Evolutionary conservation across 2,329 filamentous ascomycete species (phyloP).

Genomic region (Calycina herbarum): DNA sequence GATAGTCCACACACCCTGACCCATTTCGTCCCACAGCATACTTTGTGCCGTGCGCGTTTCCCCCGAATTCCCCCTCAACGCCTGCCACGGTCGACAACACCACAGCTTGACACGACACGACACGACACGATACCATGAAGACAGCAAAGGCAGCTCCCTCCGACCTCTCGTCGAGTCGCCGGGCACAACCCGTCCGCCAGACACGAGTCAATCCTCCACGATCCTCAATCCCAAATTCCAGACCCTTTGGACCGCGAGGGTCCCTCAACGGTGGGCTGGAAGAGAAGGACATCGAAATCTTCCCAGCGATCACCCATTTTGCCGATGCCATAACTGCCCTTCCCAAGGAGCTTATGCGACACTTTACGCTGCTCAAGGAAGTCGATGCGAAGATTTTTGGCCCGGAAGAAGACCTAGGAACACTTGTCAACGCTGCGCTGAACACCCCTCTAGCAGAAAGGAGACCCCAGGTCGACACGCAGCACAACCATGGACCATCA

Average conservation of each 20-base stretch:
- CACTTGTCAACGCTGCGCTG: conserved; percentile 67
- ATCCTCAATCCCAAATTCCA: conserved; percentile 50
- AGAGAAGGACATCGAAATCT: conserved; percentile 64
- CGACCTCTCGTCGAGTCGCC: conserved; percentile 48
- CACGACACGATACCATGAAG: conserved; percentile 32
- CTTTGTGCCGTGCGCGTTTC: conserved; percentile 22
- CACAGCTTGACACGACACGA: conserved; percentile 19
- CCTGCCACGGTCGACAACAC: conserved; percentile 18
- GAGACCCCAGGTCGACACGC: conserved; percentile 37
- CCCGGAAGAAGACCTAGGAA: conserved; percentile 78
- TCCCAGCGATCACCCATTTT: conserved; percentile 71
- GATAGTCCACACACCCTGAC: conserved; percentile 18
- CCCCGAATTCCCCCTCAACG: conserved; percentile 23
- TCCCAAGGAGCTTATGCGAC: conserved; percentile 90
- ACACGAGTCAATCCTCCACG: conserved; percentile 64
- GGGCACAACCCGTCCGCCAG: conserved; percentile 65
- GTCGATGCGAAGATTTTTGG: conserved; percentile 95
- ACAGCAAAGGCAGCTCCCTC: conserved; percentile 34
- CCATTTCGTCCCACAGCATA: conserved; percentile 12
- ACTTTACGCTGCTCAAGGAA: conserved; percentile 95
- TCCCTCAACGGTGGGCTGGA: conserved; percentile 46
- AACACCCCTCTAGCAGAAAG: conserved; percentile 50
- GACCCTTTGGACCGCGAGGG: conserved; percentile 44
- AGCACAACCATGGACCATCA: conserved; percentile 30
- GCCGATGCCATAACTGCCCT: conserved; percentile 89